phyloP scores from a whole-genome alignment of 352 stramenopile genomes.

The Globisporangium cylindrosporum region DNA sequence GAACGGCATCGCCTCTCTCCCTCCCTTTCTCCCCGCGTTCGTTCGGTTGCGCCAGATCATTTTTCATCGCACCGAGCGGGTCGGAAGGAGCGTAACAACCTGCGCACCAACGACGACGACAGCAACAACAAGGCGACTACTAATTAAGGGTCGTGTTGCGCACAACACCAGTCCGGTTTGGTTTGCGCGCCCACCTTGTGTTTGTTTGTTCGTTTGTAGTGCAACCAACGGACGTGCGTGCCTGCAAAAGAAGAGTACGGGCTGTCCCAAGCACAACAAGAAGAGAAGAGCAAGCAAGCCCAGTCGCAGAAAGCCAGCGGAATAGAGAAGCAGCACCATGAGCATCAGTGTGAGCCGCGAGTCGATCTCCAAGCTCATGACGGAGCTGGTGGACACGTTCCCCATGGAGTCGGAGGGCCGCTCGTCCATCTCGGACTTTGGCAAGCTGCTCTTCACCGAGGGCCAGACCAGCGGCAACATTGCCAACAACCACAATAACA shows the following conservation, averaged over 20 bases:
- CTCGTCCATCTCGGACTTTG: slow-evolving; percentile 84
- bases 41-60: slow-evolving; percentile 8
- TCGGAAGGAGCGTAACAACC: not conserved
- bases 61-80: slow-evolving; percentile 9
- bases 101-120: not conserved
- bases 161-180: slow-evolving; percentile 3
- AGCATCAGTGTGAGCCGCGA: slow-evolving; percentile 79
- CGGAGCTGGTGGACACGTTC: slow-evolving; percentile 78
- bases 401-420: slow-evolving; percentile 72
- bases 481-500: slow-evolving; percentile 9
- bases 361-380: slow-evolving; percentile 86
- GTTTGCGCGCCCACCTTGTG: not conserved
- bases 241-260: slow-evolving; percentile 1
- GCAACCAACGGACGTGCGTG: not conserved
- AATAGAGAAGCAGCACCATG: slow-evolving; percentile 27
- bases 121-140: not conserved
- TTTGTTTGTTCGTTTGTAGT: not conserved
- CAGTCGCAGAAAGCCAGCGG: not conserved
- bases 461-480: slow-evolving; percentile 28
- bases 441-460: slow-evolving; percentile 83
- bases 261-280: not conserved
- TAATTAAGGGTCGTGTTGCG: slow-evolving; percentile 4
- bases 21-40: not conserved
- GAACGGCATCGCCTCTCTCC: not conserved
- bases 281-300: slow-evolving; percentile 2